Conservation (phyloP, 208 protist species). For the Trypanosoma lewisi region DNA sequence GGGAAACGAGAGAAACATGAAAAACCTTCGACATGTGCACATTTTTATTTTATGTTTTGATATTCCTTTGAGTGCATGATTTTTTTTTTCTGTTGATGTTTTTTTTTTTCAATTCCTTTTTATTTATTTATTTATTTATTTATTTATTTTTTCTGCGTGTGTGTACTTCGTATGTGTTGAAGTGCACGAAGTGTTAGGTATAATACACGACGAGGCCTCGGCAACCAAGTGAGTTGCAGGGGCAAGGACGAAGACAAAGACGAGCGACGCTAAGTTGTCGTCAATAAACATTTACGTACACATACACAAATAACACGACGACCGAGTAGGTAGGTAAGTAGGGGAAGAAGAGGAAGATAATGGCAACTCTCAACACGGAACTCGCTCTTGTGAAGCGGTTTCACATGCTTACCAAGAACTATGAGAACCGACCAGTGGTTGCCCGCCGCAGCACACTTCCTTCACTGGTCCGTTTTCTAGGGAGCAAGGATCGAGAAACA, state of each 20-base stretch:
- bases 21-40: no score
- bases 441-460: constrained; percentile 85
- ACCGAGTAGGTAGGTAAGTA: background rate
- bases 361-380: constrained; percentile 73
- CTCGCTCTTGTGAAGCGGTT: constrained; percentile 80
- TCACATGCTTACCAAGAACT: constrained; percentile 65
- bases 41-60: no score
- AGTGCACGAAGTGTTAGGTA: background rate
- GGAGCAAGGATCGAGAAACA: constrained; percentile 77
- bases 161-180: no score
- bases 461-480: constrained; percentile 73
- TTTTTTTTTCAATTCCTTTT: background rate
- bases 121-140: no score
- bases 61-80: background rate
- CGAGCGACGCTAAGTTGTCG: no score
- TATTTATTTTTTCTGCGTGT: no score
- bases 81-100: background rate
- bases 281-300: no score
- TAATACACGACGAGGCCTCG: background rate
- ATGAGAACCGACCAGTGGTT: constrained; percentile 74
- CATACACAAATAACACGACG: no score
- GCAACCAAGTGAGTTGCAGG: background rate
- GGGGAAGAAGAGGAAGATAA: constrained; percentile 5
- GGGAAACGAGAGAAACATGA: no score
- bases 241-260: no score